Conservation (phyloP, 192 early-diverging fungal genomes). For the Coemansia sp. region DNA sequence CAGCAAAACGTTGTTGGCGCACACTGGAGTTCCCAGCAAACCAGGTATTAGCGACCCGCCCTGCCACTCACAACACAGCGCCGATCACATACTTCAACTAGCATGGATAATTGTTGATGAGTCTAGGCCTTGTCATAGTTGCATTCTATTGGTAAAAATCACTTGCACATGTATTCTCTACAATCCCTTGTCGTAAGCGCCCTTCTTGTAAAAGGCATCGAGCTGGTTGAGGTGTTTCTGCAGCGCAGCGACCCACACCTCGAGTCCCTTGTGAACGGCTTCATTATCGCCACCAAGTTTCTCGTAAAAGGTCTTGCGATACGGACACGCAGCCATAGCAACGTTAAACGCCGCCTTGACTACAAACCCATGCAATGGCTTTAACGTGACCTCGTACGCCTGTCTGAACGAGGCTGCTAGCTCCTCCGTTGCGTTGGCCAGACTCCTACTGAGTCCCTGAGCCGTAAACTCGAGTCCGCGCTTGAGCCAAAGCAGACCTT, state of each 20-base stretch:
- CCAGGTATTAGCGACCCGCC: not conserved
- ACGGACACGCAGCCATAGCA: slow-evolving; percentile 89
- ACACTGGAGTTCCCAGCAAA: not conserved
- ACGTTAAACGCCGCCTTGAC: slow-evolving; percentile 69
- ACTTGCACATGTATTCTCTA: too few species aligned
- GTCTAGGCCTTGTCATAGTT: not conserved
- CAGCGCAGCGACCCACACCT: slow-evolving; percentile 73
- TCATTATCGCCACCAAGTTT: slow-evolving; percentile 73
- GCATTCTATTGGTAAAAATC: too few species aligned
- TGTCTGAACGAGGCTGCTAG: slow-evolving; percentile 71
- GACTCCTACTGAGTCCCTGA: slow-evolving; percentile 64
- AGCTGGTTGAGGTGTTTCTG: slow-evolving; percentile 71
- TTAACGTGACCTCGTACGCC: slow-evolving; percentile 71
- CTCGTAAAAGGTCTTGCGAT: slow-evolving; percentile 84
- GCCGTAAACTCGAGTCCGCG: slow-evolving; percentile 81
- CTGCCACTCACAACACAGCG: not conserved
- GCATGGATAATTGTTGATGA: not conserved
- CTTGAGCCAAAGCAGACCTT: slow-evolving; percentile 93
- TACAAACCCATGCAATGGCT: slow-evolving; percentile 69
- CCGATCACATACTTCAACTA: not conserved
- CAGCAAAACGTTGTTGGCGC: not conserved
- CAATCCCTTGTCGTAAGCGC: slow-evolving; percentile 55
- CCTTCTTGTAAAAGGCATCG: slow-evolving; percentile 60
- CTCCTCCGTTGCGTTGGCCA: slow-evolving; percentile 61
- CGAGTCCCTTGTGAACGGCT: slow-evolving; percentile 61